Evolutionary conservation across 345 rosid species (phyloP).

Genomic region (Populus davidiana): DNA sequence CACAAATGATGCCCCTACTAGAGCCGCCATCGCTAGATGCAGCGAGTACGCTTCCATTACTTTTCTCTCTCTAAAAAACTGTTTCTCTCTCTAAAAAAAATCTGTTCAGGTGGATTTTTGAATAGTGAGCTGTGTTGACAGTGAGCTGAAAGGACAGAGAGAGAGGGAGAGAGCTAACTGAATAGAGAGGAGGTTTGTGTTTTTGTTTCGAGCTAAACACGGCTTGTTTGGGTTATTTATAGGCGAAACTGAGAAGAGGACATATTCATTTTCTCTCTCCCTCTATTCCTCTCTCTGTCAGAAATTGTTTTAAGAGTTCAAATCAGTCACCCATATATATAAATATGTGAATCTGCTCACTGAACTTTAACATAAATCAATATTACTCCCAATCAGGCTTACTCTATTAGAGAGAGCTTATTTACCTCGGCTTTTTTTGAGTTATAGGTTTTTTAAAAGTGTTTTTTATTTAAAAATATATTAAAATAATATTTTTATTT

Average conservation of each 20-base stretch:
- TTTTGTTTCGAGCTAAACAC: not conserved
- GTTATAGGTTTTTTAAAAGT: too few relatives aligned
- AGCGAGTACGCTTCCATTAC: conserved; percentile 70
- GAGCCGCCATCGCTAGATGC: conserved; percentile 95
- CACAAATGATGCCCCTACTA: conserved; percentile 89
- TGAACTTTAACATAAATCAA: not conserved
- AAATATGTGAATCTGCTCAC: not conserved
- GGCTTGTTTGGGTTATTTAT: conserved; percentile 19
- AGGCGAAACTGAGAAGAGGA: conserved; percentile 2
- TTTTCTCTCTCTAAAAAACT: not conserved
- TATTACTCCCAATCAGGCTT: not conserved
- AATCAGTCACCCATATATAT: not conserved
- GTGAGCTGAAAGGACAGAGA: not conserved
- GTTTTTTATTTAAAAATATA: too few relatives aligned
- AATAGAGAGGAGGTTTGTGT: not conserved
- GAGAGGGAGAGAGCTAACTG: not conserved
- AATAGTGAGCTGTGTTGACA: not conserved
- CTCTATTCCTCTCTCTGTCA: not conserved
- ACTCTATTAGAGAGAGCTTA: too few relatives aligned
- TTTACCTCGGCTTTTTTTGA: too few relatives aligned
- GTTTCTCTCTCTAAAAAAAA: not conserved
- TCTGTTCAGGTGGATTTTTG: not conserved
- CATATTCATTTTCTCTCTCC: not conserved
- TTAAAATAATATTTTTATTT: too few relatives aligned
- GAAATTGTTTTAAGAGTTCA: not conserved